Base-by-base conservation (phyloP, 257 asterid genomes). In the Nicotiana knightiana region DNA sequence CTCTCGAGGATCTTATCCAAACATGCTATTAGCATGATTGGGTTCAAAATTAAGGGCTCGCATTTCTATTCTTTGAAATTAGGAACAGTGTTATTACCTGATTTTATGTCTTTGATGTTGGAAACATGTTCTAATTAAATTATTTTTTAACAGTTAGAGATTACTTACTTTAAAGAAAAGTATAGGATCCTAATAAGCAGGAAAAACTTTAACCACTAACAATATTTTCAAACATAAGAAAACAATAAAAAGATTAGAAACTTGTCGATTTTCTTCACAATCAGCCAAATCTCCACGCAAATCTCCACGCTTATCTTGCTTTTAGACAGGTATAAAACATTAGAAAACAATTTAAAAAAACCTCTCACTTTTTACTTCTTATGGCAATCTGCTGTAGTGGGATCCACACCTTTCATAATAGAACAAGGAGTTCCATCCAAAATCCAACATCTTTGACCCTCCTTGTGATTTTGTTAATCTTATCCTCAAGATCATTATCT, bases 301-400 rank as follows among this genome's bases (percentile, higher is more conserved):
- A 80, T 48, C 58, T 59, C 35, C 59, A 67, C 26, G 24, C 81
- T 75, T 81, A 80, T 83, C 71, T 76, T 64, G 54, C 80, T 68
- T 46, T 83, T 62, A 3, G 77, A 76, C 79, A 75, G 63, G 39
- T 65, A 81, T 48, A 75, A 58, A 81, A 32, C 71, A 57, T 16
- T 9, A 46, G 37, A 82, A 37, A 53, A 73, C 17, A 67, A 35
- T 18, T 12, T 0, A 2, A 70, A 70, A 0, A 79, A 58, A 46
- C 26, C 21, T 37, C 33, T n/a, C 28, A 13, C 11, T 32, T 61
- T 30, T 30, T 82, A 55, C n/a, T 33, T 78, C 46, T 67, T 24
- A 15, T 76, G 71, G 26, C 84, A 66, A 26, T 61, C 80, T 80
- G 48, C 24, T 57, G 28, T 26, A 33, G 82, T 54, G 68, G 84